A percentile compares a stretch with the other conserved stretches of the same genome.
phyloP scores from a whole-genome alignment of 2,329 filamentous ascomycete genomes.

The Cadophora sp. region DNA sequence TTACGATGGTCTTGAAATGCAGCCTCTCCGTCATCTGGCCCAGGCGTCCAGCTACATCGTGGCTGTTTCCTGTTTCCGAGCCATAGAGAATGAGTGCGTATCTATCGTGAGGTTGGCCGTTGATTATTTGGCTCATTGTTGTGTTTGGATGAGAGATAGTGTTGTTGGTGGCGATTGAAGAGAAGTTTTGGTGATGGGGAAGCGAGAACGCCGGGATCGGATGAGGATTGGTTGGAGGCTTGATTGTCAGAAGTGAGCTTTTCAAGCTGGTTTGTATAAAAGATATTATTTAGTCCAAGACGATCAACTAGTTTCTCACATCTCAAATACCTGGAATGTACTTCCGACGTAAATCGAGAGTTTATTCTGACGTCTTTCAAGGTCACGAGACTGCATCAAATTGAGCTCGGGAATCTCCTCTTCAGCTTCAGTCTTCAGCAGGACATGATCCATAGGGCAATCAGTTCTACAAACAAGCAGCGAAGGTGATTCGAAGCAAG shows the following conservation, averaged over 20 bases:
- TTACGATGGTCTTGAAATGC: conserved; percentile 77
- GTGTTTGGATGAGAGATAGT: not conserved
- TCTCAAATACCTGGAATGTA: not conserved
- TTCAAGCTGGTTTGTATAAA: too few relatives aligned
- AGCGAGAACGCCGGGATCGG: conserved; percentile 17
- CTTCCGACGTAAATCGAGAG: not conserved
- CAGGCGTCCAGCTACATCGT: conserved; percentile 89
- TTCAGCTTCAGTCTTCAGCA: too few relatives aligned
- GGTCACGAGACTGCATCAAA: not conserved
- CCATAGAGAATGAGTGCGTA: conserved; percentile 83
- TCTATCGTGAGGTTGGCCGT: conserved; percentile 44
- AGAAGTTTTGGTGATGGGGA: conserved; percentile 13
- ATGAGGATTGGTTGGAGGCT: not conserved
- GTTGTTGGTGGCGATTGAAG: not conserved
- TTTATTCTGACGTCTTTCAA: not conserved
- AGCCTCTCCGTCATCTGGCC: conserved; percentile 76
- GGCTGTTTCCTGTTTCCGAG: conserved; percentile 92
- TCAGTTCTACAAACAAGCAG: too few relatives aligned
- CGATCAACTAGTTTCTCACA: too few relatives aligned
- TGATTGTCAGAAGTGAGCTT: not conserved
- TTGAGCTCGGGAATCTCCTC: too few relatives aligned
- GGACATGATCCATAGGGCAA: too few relatives aligned
- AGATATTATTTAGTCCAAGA: too few relatives aligned
- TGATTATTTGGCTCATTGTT: conserved; percentile 13
- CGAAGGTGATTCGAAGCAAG: not conserved